Evolutionary conservation across 2,329 filamentous ascomycete species (phyloP), one percentile per base, ranked within the genome.

Genomic region (Bipolaris gigantea): DNA sequence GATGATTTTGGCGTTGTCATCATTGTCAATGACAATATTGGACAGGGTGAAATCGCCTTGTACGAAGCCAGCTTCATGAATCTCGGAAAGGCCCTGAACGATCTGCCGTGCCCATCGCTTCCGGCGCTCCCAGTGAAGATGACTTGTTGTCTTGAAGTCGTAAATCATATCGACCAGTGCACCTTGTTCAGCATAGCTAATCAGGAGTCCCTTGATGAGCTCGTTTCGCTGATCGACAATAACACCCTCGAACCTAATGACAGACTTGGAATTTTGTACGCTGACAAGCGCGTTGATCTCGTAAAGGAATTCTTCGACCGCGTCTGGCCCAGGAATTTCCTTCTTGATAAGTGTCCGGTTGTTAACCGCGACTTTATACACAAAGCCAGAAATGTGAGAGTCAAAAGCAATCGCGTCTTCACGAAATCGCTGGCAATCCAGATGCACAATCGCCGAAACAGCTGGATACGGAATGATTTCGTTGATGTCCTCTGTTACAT

Each of bases 21-120:
- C 77, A 11, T 83, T 81, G 72, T 97, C 91, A 66, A 99, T 89
- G 57, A 99, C 94, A 61, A 99, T 96, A 71, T 99, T 99, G 5
- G 92, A 96, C 25, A 99, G 81, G 0, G 94, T 99, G 62, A 99
- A 97, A 71, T 99, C 94, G 21, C 94, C 94, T 70, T 99, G 94
- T 10, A 99, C 94, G 72, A 96, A 97, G 4, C 94, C 94, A 19
- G 90, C 88, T 73, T 97, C 93, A 67, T 99, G 94, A 27, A 99
- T 93, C 65, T 97, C 92, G 1, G 90, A 87, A 3, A 99, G 81
- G 2, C 94, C 94, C 56, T 88, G 84, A 13, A 97, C 86, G 62
- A 97, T 96, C 73, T 97, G 92, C 54, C 84, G 85, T 1, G 93
- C 93, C 94, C 94, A 99, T 63, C 84, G 87, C 73, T 92, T 89